phyloP scores from a whole-genome alignment of 1,284 basidiomycete species.

The Sparassis latifolia region DNA sequence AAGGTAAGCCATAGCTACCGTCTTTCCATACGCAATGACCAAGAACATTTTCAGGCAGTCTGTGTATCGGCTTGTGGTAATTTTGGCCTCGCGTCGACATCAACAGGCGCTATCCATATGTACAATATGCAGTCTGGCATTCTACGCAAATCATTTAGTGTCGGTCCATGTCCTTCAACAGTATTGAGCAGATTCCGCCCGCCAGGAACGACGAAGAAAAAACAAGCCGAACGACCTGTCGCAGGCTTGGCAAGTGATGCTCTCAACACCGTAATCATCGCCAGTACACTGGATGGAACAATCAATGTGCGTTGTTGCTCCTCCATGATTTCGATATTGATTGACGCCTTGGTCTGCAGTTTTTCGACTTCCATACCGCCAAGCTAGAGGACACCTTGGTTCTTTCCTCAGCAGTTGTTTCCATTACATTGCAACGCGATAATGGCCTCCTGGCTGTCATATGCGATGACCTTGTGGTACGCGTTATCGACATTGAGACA shows the following conservation, averaged over 20 bases:
- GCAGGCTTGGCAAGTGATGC: constrained; percentile 86
- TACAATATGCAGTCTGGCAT: constrained; percentile 98
- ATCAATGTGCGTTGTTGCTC: constrained; percentile 62
- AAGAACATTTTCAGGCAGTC: constrained; percentile 51
- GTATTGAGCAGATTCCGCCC: constrained; percentile 30
- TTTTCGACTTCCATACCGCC: constrained; percentile 93
- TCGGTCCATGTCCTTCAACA: constrained; percentile 56
- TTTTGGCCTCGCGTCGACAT: constrained; percentile 84
- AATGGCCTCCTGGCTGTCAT: constrained; percentile 81
- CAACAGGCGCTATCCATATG: constrained; percentile 75
- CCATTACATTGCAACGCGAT: constrained; percentile 77
- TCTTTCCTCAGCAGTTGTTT: constrained; percentile 65
- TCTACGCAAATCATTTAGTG: constrained; percentile 69
- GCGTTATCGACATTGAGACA: constrained; percentile 91
- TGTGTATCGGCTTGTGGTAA: constrained; percentile 95
- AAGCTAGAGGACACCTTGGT: constrained; percentile 63
- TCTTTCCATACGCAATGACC: constrained; percentile 43
- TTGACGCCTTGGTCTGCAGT: constrained; percentile 40
- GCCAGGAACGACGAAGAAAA: constrained; percentile 33
- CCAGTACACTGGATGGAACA: constrained; percentile 83
- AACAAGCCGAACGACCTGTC: constrained; percentile 53
- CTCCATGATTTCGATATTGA: background rate
- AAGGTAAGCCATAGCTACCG: constrained; percentile 57
- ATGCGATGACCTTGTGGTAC: constrained; percentile 83
- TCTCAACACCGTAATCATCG: constrained; percentile 78